Evolutionary conservation across 2,329 filamentous ascomycete genomes (phyloP).

Genomic region (Sclerotinia subarctica): DNA sequence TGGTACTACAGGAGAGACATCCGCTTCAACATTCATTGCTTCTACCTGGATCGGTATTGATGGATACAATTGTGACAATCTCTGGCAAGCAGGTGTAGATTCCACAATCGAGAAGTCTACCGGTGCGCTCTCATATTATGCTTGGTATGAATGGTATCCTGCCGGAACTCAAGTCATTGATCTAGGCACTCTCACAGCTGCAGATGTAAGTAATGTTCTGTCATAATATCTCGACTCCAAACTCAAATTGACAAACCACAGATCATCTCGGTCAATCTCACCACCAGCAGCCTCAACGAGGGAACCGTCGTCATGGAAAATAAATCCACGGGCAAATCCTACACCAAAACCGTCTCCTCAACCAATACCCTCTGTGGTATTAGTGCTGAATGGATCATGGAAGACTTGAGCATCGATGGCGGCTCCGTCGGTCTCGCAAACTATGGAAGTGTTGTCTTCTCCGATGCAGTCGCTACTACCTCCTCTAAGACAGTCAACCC

Average conservation of each 20-base stretch:
- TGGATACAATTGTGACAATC: slow-evolving; percentile 52
- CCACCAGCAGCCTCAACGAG: neutral
- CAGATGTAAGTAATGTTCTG: slow-evolving; percentile 36
- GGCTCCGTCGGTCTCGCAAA: slow-evolving; percentile 45
- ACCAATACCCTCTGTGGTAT: slow-evolving; percentile 40
- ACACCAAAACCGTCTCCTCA: slow-evolving; percentile 43
- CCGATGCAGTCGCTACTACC: slow-evolving; percentile 25
- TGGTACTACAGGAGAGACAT: slow-evolving; percentile 25
- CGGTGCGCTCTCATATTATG: slow-evolving; percentile 43
- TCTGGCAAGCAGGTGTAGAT: slow-evolving; percentile 52
- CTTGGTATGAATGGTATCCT: slow-evolving; percentile 61
- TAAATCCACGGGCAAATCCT: slow-evolving; percentile 43
- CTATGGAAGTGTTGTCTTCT: slow-evolving; percentile 47
- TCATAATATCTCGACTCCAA: too few species aligned
- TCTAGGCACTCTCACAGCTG: slow-evolving; percentile 43
- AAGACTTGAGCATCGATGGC: slow-evolving; percentile 44
- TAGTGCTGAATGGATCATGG: slow-evolving; percentile 52
- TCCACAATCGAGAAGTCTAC: slow-evolving; percentile 44
- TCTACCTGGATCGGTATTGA: slow-evolving; percentile 61
- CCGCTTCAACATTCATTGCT: slow-evolving; percentile 32
- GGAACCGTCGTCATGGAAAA: slow-evolving; percentile 48
- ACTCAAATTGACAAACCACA: slow-evolving; percentile 28
- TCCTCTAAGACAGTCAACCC: neutral
- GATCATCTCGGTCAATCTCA: slow-evolving; percentile 40
- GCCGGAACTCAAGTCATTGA: slow-evolving; percentile 51